Evolutionary conservation across 371 early-diverging fungal species (phyloP), one percentile per base, ranked within the genome.

Genomic region (Mucor velutinosus): DNA sequence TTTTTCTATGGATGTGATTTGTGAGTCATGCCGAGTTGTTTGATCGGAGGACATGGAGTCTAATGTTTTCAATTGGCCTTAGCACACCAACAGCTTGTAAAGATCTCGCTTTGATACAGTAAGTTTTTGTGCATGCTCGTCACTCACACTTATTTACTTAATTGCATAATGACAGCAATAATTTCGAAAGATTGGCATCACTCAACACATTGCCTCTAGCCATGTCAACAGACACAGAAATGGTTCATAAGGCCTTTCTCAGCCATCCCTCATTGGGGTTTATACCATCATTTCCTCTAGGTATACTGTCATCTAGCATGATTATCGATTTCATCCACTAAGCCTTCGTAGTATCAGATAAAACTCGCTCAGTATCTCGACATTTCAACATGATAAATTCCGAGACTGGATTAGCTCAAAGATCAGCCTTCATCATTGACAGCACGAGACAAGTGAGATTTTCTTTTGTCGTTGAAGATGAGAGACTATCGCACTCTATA

Each of bases 1-100:
- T 78, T 78, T 60, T 78, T 78, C 55, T 73, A 72, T 62, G 69
- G 67, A 47, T 58, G 65, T 21, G 75, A 78, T 58, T 71, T 75
- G 78, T 78, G 72, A 58, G 71, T 69, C 25, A 15, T 7, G 2
- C 8, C 7, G 10, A 12, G 2, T 53, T n/a, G 17, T 39, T 39
- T 55, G 25, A 29, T 49, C 35, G 35, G 21, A 21, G 4, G 0
- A 33, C 12, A 35, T 35, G 51, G 29, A 12, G 6, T 21, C 21
- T 19, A 10, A 53, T 55, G 17, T 29, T 25, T 55, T 30, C 41
- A 17, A 41, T 5, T 41, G 33, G n/a, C 55, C 33, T 3, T 35
- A 69, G 64, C 49, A 47, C 63, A 69, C 62, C 57, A 30, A 63
- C 56, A 56, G 65, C 74, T 37, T 49, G 57, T 41, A 64, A 65